Base-by-base conservation (phyloP, 108 stramenopile species). In the Epipyxis sp. region DNA sequence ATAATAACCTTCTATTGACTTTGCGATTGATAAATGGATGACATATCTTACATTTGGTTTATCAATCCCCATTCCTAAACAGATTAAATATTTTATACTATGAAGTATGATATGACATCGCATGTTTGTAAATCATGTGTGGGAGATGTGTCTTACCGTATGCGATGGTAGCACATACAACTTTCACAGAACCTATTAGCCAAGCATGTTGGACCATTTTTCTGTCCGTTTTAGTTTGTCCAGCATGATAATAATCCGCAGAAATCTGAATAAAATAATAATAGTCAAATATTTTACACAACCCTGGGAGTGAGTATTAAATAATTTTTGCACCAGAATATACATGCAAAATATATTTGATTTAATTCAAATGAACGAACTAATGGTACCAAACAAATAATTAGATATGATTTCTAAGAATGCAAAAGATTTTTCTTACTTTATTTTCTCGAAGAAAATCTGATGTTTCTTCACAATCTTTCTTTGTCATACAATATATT, bases 401-500 rank as follows among this genome's bases (percentile, higher is more conserved):
- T n/a, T n/a, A n/a, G n/a, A n/a, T n/a, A n/a, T n/a, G n/a, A n/a
- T n/a, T n/a, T n/a, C n/a, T n/a, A n/a, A n/a, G n/a, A n/a, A n/a
- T n/a, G n/a, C n/a, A n/a, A n/a, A n/a, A n/a, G n/a, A n/a, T n/a
- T n/a, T n/a, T n/a, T n/a, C 61, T 65, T 20, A 74, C 71, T 10
- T 32, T 27, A 39, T 74, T 13, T 27, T 37, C 32, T 6, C 71
- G 71, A 37, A 74, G 34, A 42, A 74, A 27, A 6, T 87, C 82
- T 39, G 91, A 79, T 32, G 94, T 69, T 40, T 86, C 89, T 84
- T 97, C 97, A 59, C 92, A 94, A 80, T 99, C 95, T 80, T 94
- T 89, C 59, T 94, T 86, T 77, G 94, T 93, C 42, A 98, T 83
- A 82, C 91, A 90, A 76, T 97, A 97, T 34, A 97, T 87, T 45